Base-by-base conservation (phyloP, 2,329 filamentous ascomycete genomes). In the Ceratocystis ficicola region DNA sequence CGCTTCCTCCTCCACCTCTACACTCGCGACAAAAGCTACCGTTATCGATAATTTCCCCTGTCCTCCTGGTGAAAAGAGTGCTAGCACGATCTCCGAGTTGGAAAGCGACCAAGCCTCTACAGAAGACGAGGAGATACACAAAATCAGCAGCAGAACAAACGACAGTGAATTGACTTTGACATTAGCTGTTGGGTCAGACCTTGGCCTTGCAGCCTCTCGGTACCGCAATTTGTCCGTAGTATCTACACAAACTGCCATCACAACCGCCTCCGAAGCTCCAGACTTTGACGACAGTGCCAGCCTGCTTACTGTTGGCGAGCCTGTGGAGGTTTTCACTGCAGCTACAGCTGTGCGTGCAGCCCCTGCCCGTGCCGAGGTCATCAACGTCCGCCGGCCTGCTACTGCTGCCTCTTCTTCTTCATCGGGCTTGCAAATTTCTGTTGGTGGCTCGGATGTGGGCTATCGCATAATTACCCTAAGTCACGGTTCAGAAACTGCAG, bases 291-390 rank as follows among this genome's bases (percentile, higher is more conserved):
- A 66, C 52, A 52, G 61, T 12, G 41, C 30, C 12, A 66, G 65
- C 44, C 60, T 63, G 3, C n/a, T 64, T n/a, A 66, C 61, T 20
- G n/a, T 52, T 46, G 64, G 44, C 50, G 65, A 66, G n/a, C 25
- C 44, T 22, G 28, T 60, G 5, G 65, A 60, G 32, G 44, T 64
- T 10, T 66, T 63, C 50, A 66, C 52, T 44, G 55, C 63, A 46
- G 63, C 63, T 30, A 67, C 66, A 32, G 63, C 63, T 22, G 44
- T 67, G 6, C 63, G 63, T 46, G 66, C 66, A 10, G 63, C 59
- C 5, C 17, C 63, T 46, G 63, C 48, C n/a, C 66, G 66, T 36
- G 63, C 66, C 7, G 66, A 67, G 48, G 63, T 67, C n/a, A 52
- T 67, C 10, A 57, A 67, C 46, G 66, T 67, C 32, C 63, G 66